Base-by-base conservation (phyloP, 192 early-diverging fungal genomes). In the Backusella sp. region DNA sequence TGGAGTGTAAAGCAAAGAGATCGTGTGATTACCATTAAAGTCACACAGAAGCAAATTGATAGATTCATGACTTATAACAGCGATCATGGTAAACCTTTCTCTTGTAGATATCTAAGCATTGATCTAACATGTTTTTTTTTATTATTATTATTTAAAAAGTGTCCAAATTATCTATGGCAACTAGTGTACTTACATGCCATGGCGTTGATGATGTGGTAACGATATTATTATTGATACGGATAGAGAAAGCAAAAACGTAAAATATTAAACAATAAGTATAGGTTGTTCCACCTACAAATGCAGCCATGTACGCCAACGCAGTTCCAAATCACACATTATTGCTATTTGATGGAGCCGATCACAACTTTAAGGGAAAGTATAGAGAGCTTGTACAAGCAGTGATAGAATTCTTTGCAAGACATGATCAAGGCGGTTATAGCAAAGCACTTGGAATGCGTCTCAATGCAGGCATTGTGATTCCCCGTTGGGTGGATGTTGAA, bases 171-270 rank as follows among this genome's bases (percentile, higher is more conserved):
- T 83, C 88, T 0, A 65, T 79, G 21, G 79, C 82, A 65, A 87
- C 84, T 12, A 79, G 79, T 68, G 79, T 90, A 34, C 77, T 90
- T 32, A 83, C 87, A 35, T 80, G 76, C 28, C 88, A 90, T 82
- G 89, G 89, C n/a, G 72, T 84, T 0, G 66, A 71, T 0, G 89
- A 90, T 72, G 66, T 23, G 46, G 86, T 88, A 86, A 73, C 15
- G 17, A 9, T 6, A 32, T 23, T 14, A 32, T 23, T 12, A 35
- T 56, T 56, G 53, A 56, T 21, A 56, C 26, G 21, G 2, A 49
- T 7, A 49, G 19, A n/a, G 19, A 49, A 6, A 7, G 3, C 32
- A 32, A 32, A 32, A 32, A 32, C 32, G 32, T 32, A 32, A 49
- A 6, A 6, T 49, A 49, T 62, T 28, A 62, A 62, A 28, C 21